phyloP scores from a whole-genome alignment of 2,329 filamentous ascomycete species.

The Geosmithia morbida region DNA sequence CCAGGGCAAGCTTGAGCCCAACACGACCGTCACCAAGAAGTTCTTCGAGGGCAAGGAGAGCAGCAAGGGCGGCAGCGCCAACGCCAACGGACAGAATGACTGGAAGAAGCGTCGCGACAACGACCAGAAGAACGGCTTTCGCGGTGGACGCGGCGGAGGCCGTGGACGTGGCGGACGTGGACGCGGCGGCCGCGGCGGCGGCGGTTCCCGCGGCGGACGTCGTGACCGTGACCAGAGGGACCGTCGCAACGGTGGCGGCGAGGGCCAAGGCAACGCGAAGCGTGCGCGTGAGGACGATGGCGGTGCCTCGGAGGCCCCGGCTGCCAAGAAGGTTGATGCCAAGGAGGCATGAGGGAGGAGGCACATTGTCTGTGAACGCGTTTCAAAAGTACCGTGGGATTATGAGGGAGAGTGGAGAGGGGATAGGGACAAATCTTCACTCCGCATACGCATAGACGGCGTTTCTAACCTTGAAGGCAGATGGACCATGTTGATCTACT shows the following conservation, averaged over 20 bases:
- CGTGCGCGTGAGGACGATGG: conserved; percentile 39
- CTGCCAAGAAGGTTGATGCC: conserved; percentile 48
- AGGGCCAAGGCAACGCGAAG: conserved; percentile 28
- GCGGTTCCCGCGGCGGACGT: conserved; percentile 19
- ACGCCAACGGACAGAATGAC: conserved; percentile 31
- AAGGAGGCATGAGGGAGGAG: conserved; percentile 19
- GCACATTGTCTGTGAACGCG: too few species aligned
- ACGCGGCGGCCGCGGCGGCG: conserved; percentile 25
- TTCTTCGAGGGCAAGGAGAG: conserved; percentile 34
- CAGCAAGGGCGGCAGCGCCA: conserved; percentile 17
- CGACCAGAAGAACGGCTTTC: conserved; percentile 46
- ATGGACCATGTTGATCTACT: too few species aligned
- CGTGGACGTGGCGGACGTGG: conserved; percentile 24
- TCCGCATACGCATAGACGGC: too few species aligned
- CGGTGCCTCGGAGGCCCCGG: conserved; percentile 21
- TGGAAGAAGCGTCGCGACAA: conserved; percentile 51
- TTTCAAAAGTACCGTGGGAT: too few species aligned
- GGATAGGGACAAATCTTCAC: too few species aligned
- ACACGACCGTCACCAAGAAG: conserved; percentile 21
- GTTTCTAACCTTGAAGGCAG: too few species aligned
- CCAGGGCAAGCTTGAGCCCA: conserved; percentile 53
- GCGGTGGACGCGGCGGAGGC: conserved; percentile 28
- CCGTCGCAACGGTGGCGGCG: conserved; percentile 14
- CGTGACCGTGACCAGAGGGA: conserved; percentile 14
- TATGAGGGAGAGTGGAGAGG: too few species aligned